Conservation (phyloP, 495 filamentous ascomycete genomes). For the Penicillium simplicissimum region DNA sequence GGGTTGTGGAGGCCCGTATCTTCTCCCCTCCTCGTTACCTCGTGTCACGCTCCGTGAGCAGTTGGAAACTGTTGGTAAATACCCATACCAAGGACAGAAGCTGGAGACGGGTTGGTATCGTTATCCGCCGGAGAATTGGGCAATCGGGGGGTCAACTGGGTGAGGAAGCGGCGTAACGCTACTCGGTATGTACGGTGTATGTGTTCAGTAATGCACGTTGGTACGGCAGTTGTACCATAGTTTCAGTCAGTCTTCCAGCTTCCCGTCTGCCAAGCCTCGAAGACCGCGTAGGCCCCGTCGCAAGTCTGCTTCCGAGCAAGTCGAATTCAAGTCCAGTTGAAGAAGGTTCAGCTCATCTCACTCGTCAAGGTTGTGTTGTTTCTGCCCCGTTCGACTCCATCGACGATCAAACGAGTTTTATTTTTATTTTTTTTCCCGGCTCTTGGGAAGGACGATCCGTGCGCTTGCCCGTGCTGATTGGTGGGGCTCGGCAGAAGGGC, state of each 20-base stretch:
- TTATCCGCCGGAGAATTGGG: neutral
- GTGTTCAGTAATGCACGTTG: neutral
- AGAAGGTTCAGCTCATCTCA: neutral
- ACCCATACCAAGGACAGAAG: neutral
- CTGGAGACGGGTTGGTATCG: neutral
- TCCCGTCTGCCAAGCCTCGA: conserved; percentile 16
- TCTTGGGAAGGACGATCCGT: conserved; percentile 26
- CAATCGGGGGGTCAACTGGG: neutral
- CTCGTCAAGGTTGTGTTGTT: neutral
- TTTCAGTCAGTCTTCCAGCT: neutral
- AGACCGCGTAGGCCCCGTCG: conserved; percentile 12
- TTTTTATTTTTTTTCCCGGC: conserved; percentile 1
- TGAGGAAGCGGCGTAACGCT: neutral
- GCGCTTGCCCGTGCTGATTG: conserved; percentile 23
- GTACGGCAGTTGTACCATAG: neutral
- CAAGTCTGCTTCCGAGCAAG: neutral
- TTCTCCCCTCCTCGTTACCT: neutral
- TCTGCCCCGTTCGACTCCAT: neutral
- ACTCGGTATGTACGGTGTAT: neutral
- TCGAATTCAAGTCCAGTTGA: neutral
- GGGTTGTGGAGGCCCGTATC: conserved; percentile 17
- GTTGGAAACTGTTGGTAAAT: conserved; percentile 9
- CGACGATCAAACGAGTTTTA: conserved; percentile 2
- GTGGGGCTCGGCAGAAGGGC: conserved; percentile 16
- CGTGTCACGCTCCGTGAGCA: neutral